Conservation (phyloP, 345 rosid genomes). For the Crucihimalaya himalaica region DNA sequence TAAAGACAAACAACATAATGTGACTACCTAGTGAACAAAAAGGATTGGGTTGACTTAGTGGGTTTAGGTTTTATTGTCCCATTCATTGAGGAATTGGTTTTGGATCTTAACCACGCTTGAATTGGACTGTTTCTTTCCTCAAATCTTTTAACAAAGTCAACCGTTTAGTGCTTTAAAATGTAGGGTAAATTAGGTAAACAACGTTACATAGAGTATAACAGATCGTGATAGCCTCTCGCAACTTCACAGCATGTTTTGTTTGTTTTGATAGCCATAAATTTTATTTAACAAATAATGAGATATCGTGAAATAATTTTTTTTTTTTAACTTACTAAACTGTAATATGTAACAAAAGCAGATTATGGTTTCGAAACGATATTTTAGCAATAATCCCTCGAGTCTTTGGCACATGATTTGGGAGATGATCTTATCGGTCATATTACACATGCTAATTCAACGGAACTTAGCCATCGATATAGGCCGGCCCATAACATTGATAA, state of each 20-base stretch:
- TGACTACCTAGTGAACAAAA: background rate
- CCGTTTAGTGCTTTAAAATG: background rate
- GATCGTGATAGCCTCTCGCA: too few relatives aligned
- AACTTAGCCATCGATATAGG: background rate
- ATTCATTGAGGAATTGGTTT: background rate
- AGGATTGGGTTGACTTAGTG: background rate
- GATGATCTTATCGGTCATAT: background rate
- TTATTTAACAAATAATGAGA: background rate
- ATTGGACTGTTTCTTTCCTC: background rate
- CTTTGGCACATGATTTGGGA: background rate
- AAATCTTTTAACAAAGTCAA: background rate
- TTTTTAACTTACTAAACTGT: background rate
- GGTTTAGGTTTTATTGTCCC: background rate
- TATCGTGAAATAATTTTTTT: too few relatives aligned
- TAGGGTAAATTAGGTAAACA: too few relatives aligned
- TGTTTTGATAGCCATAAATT: background rate
- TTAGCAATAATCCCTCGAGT: background rate
- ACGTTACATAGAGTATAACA: too few relatives aligned
- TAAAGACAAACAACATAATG: background rate
- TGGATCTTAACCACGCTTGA: background rate
- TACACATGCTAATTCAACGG: too few relatives aligned
- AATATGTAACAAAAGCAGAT: background rate
- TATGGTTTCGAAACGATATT: background rate
- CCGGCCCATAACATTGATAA: constrained; percentile 18
- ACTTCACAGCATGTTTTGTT: background rate